phyloP scores from a whole-genome alignment of 176 grass and related monocot genomes.

The Paspalum vaginatum region DNA sequence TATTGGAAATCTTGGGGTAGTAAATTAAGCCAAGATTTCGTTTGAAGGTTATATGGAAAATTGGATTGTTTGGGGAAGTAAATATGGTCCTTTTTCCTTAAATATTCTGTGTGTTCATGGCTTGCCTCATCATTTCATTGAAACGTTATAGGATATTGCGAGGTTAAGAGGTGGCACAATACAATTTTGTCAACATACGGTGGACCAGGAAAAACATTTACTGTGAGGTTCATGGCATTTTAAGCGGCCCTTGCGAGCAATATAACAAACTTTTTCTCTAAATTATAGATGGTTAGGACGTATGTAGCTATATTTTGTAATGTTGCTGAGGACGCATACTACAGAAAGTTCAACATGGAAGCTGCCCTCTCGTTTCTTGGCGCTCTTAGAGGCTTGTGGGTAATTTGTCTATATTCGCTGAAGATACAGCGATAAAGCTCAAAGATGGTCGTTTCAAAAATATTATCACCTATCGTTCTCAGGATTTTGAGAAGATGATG shows the following conservation, averaged over 20 bases:
- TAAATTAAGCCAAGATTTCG: no score
- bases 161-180: no score
- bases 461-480: not conserved
- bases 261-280: not conserved
- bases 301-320: not conserved
- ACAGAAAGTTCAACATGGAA: not conserved
- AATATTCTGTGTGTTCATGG: no score
- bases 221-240: not conserved
- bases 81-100: no score
- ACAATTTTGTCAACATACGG: not conserved
- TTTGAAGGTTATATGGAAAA: no score
- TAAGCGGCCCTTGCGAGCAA: not conserved
- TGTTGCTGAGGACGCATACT: not conserved
- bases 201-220: slow-evolving; percentile 21
- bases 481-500: not conserved
- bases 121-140: no score
- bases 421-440: not conserved
- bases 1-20: no score
- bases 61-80: no score
- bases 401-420: slow-evolving; percentile 12
- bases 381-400: slow-evolving; percentile 5
- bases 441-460: not conserved
- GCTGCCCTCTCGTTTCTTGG: not conserved
- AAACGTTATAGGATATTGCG: no score
- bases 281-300: slow-evolving; percentile 2